Evolutionary conservation across 257 asterid genomes (phyloP), one percentile per base, ranked within the genome.

Genomic region (Cynanchum wilfordii): DNA sequence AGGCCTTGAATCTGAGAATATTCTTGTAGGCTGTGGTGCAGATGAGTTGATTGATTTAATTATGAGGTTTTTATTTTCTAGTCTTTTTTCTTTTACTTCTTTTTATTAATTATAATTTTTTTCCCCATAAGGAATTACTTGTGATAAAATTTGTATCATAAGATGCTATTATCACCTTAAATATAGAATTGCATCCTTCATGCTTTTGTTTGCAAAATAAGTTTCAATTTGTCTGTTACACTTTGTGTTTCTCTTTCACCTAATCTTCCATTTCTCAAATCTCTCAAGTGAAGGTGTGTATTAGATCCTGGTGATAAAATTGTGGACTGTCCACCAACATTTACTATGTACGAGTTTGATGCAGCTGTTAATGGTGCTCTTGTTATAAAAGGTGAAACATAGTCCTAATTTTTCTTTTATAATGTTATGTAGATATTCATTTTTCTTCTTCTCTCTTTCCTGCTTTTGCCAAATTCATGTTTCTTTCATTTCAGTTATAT

Each of bases 261-360:
- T 70, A 29, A 36, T 36, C 44, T 47, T 64, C 56, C 38, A 69
- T 68, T 33, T 71, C 50, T 62, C 33, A 69, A 57, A 36, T 78
- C 33, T 67, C 22, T 69, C 62, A 45, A 50, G 63, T 82, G 78
- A 90, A 91, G 99, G 78, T 94, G 98, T 62, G 91, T 94, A 72
- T 82, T 91, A 73, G 99, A 91, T 74, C 98, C 98, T 12, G 96
- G 96, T 75, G 99, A 94, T 73, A 91, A 88, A 79, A 94, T 91
- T 79, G 81, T 94, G 80, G 99, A 94, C 84, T 91, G 98, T 79
- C 99, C 99, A 42, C 99, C 98, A 72, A 94, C 99, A 47, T 94
- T 94, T 80, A 87, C 97, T 2, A 94, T 91, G 99, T 94, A 94
- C 64, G 99, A 94, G 83, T 94, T 94, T 86, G 99, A 94, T 83